Percentiles rank a stretch among this genome's conserved stretches.
phyloP scores from a whole-genome alignment of 345 rosid species.

The Jatropha curcas region DNA sequence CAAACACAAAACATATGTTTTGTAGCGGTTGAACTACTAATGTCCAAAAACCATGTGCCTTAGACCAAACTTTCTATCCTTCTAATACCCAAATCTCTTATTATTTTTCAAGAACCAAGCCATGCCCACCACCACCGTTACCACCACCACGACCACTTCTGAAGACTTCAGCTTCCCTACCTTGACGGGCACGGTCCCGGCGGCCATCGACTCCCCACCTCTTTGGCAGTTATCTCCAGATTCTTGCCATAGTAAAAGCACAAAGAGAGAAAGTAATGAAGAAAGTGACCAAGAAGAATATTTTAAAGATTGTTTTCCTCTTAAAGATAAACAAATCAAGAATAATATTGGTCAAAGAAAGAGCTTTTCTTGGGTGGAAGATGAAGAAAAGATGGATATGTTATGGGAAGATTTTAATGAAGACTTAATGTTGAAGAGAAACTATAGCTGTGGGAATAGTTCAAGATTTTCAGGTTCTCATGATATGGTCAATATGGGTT shows the following conservation, averaged over 20 bases:
- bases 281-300: not conserved
- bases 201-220: constrained; percentile 65
- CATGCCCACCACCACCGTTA: constrained; percentile 35
- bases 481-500: constrained; percentile 27
- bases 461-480: not conserved
- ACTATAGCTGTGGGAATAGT: constrained; percentile 25
- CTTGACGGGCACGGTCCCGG: constrained; percentile 25
- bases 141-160: constrained; percentile 30
- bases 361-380: constrained; percentile 44
- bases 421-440: constrained; percentile 31
- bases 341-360: constrained; percentile 17
- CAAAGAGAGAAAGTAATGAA: not conserved
- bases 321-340: not conserved
- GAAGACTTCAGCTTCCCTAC: constrained; percentile 80
- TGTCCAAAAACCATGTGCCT: constrained; percentile 34
- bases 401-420: constrained; percentile 90
- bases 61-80: constrained; percentile 25
- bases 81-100: constrained; percentile 4
- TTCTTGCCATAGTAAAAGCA: constrained; percentile 9
- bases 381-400: constrained; percentile 68
- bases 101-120: not conserved
- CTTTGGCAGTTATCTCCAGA: constrained; percentile 56
- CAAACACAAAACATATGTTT: not conserved
- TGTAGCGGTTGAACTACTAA: constrained; percentile 58
- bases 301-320: not conserved